Evolutionary conservation across 495 filamentous ascomycete genomes (phyloP), one percentile per base, ranked within the genome.

Genomic region (Penicillium steckii): DNA sequence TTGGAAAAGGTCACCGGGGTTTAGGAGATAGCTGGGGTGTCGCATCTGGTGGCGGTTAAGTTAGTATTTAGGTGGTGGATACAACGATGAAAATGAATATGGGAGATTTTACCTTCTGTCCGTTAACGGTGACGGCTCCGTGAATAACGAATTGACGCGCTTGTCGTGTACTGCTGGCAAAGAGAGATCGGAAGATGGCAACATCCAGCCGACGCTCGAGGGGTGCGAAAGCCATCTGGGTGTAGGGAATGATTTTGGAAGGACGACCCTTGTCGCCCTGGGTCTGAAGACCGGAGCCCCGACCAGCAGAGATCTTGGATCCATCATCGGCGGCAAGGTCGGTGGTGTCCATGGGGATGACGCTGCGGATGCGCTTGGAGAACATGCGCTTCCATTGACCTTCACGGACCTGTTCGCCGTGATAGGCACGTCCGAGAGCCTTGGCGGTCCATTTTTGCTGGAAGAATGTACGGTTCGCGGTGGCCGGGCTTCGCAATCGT

Each of bases 401-500:
- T 68, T 97, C 94, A 46, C 83, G 85, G 60, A 98, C 85, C 55
- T 95, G 89, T 68, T 97, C 94, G 60, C 92, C 91, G 73, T 98
- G 94, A 69, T 97, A 98, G 46, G 80, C 83, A 44, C 94, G 89
- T 5, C 89, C 80, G 48, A 81, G 47, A 8, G 90, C 81, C 69
- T 97, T 98, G 52, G 92, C 88, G 0, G 64, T 61, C 91, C 91
- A 98, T 88, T 97, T 97, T 67, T 98, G 94, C 77, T 98, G 94
- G 82, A 95, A 98, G 76, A 88, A 93, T 42, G 91, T 96, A 37
- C 70, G 69, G 8, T 53, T 63, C 12, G 53, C 48, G 40, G 67
- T 71, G 3, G 38, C 57, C 19, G 76, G 74, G 35, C 59, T 59
- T 47, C 71, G 64, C 42, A 80, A 68, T 50, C 78, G 77, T 23